Evolutionary conservation across 768 basidiomycete species (phyloP).

Genomic region (Trichaptum fuscoviolaceum): DNA sequence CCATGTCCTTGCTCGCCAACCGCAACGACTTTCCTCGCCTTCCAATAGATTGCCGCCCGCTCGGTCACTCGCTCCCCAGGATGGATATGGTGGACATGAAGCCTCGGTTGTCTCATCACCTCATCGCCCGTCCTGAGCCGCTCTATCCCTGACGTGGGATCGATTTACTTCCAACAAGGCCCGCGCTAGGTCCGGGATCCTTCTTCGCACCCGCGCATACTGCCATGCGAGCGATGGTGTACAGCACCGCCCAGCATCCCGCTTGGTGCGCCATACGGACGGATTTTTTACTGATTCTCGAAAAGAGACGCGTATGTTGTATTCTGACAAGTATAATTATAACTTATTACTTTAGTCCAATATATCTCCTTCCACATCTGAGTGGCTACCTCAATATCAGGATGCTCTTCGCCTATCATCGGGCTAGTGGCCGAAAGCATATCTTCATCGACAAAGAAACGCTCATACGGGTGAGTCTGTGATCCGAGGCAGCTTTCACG

Average conservation of each 20-base stretch:
- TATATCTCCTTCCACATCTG: neutral
- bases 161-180: neutral
- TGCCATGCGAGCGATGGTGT: neutral
- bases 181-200: neutral
- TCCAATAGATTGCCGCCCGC: conserved; percentile 3
- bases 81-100: conserved; percentile 5
- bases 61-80: neutral
- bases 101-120: conserved; percentile 2
- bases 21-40: conserved; percentile 31
- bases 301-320: conserved; percentile 1
- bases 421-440: neutral
- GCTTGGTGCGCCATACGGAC: neutral
- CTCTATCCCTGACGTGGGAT: conserved; percentile 4
- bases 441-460: neutral
- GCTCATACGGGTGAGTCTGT: neutral
- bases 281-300: neutral
- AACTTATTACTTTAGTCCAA: neutral
- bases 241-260: neutral
- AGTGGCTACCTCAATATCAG: neutral
- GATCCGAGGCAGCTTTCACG: neutral
- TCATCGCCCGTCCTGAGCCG: conserved; percentile 1
- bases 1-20: conserved; percentile 34
- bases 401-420: neutral
- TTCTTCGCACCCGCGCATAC: neutral
- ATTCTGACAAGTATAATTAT: conserved; percentile 1